Evolutionary conservation across 495 filamentous ascomycete genomes (phyloP).

Genomic region (Friedmanniomyces simplex): DNA sequence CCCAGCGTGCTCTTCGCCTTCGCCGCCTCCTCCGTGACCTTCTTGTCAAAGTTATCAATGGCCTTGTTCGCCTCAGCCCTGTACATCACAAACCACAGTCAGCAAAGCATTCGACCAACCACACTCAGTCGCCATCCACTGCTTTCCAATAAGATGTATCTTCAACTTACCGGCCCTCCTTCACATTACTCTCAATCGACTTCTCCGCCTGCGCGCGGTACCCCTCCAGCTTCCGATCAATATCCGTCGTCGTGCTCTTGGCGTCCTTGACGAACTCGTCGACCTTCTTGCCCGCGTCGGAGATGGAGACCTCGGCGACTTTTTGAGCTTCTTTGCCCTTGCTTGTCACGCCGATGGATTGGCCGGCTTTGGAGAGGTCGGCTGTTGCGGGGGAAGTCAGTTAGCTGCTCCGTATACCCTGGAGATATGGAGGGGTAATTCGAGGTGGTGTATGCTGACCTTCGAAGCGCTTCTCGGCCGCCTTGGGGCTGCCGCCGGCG

Average conservation of each 20-base stretch:
- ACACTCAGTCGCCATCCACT: not conserved
- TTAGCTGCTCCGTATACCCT: conserved; percentile 10
- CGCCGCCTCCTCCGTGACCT: conserved; percentile 61
- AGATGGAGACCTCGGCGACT: conserved; percentile 39
- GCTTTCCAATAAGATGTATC: not conserved
- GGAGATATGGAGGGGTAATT: not conserved
- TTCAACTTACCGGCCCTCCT: conserved; percentile 22
- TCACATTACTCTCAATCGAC: conserved; percentile 50
- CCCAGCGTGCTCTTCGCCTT: conserved; percentile 71
- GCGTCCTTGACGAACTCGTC: conserved; percentile 33
- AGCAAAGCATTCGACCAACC: not conserved
- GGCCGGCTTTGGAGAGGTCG: conserved; percentile 52
- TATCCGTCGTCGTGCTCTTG: conserved; percentile 38
- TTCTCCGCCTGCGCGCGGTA: conserved; percentile 49
- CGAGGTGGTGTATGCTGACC: conserved; percentile 38
- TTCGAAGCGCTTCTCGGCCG: conserved; percentile 72
- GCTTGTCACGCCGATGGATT: conserved; percentile 50
- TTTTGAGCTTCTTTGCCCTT: conserved; percentile 43
- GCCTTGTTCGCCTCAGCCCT: conserved; percentile 25
- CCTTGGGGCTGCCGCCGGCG: conserved; percentile 72
- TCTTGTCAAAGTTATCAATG: conserved; percentile 52
- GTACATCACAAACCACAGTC: not conserved
- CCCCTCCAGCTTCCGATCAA: conserved; percentile 50
- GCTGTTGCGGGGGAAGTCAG: conserved; percentile 32
- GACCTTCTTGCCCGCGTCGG: conserved; percentile 43